These are phyloP conservation scores for Bolboschoenoplectus hybrid DNA, from an alignment of 202 grass and related monocot genomes.

Conservation along the genomic window DNA sequence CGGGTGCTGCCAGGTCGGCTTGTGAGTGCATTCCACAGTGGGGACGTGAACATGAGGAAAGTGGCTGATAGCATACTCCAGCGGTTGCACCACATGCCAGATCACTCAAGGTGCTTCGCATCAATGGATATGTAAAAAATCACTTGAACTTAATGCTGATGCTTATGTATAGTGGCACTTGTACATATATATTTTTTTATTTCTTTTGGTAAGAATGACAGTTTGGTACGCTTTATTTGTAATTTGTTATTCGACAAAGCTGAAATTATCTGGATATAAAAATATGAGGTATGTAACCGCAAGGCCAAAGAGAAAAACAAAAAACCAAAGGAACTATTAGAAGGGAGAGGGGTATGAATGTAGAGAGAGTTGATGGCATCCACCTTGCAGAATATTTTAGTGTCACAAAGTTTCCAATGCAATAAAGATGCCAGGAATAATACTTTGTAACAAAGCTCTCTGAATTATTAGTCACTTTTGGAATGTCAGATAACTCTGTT, in stretches of 20 bases:
- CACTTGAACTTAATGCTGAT: slow-evolving; percentile 16
- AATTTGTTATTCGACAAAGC: slow-evolving; percentile 1
- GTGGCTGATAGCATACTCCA: slow-evolving; percentile 76
- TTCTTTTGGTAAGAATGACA: slow-evolving; percentile 11
- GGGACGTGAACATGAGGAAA: slow-evolving; percentile 62
- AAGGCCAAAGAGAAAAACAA: background rate
- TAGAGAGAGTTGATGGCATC: background rate
- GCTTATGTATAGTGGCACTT: background rate
- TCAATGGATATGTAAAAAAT: slow-evolving; percentile 55
- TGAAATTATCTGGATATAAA: background rate
- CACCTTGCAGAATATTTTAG: background rate
- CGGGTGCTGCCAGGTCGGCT: slow-evolving; percentile 64
- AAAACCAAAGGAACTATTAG: background rate
- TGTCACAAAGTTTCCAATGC: background rate
- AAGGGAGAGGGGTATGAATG: background rate
- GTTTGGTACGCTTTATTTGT: background rate
- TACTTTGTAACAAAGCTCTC: background rate
- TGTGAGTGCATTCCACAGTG: slow-evolving; percentile 80
- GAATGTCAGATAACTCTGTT: no score
- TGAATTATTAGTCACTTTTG: no score
- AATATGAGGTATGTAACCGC: background rate
- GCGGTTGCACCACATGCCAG: slow-evolving; percentile 59
- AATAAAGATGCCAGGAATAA: background rate
- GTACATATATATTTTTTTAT: background rate
- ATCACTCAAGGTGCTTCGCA: slow-evolving; percentile 64